Evolutionary conservation across 805 yeast genomes (phyloP).

Genomic region (Cyberlindnera meyerae): DNA sequence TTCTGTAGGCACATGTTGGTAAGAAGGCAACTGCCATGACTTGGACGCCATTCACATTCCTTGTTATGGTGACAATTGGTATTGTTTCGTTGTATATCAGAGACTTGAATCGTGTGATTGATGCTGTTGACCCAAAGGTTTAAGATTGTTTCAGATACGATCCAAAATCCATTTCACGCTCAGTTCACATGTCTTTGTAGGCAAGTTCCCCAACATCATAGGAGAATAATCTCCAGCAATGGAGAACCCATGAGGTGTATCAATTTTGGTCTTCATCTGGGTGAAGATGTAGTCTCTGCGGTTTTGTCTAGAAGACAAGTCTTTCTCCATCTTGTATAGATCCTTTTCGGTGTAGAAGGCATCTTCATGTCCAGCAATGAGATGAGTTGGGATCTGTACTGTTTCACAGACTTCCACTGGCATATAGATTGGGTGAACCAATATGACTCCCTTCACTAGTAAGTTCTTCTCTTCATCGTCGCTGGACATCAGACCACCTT

Average conservation of each 20-base stretch:
- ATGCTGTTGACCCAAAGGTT: slow-evolving; percentile 19
- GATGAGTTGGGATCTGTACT: slow-evolving; percentile 12
- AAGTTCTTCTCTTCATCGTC: slow-evolving; percentile 9
- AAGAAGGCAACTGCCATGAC: slow-evolving; percentile 50
- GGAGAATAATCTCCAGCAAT: slow-evolving; percentile 36
- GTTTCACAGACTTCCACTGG: slow-evolving; percentile 16
- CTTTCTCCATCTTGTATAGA: slow-evolving; percentile 9
- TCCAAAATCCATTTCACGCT: slow-evolving; percentile 21
- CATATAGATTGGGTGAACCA: slow-evolving; percentile 23
- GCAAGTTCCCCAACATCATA: slow-evolving; percentile 28
- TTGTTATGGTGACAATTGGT: slow-evolving; percentile 36
- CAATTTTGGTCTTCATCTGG: slow-evolving; percentile 20
- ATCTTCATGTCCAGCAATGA: slow-evolving; percentile 19
- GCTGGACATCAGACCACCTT: slow-evolving; percentile 1
- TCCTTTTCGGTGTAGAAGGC: slow-evolving; percentile 14
- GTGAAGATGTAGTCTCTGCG: slow-evolving; percentile 10
- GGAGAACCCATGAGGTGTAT: slow-evolving; percentile 38
- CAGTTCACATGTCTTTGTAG: slow-evolving; percentile 19
- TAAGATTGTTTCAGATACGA: slow-evolving; percentile 12
- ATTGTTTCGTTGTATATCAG: slow-evolving; percentile 32
- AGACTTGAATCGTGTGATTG: slow-evolving; percentile 26
- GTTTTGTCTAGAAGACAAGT: slow-evolving; percentile 10
- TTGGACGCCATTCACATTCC: slow-evolving; percentile 55
- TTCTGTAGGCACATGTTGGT: slow-evolving; percentile 42
- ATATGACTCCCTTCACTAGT: slow-evolving; percentile 15